Evolutionary conservation across 306 rosid genomes (phyloP).

Genomic region (Abrus precatorius): DNA sequence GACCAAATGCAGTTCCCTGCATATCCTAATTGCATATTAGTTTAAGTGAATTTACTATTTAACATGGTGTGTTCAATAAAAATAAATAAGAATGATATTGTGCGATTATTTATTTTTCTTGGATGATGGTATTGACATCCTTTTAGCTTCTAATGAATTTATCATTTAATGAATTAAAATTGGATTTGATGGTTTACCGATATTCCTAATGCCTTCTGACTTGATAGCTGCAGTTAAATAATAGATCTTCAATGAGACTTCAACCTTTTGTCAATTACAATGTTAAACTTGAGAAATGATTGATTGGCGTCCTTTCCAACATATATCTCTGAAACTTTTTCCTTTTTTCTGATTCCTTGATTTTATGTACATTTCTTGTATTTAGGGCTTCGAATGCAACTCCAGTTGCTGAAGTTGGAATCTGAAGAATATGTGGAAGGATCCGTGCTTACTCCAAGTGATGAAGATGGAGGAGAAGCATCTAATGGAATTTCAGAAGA

Average conservation of each 20-base stretch:
- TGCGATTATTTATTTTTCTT: neutral
- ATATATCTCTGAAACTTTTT: constrained; percentile 2
- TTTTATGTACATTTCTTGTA: constrained; percentile 5
- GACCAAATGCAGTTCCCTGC: neutral
- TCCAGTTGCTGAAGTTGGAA: constrained; percentile 35
- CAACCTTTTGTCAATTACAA: neutral
- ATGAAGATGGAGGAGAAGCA: constrained; percentile 13
- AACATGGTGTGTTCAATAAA: neutral
- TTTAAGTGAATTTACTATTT: neutral
- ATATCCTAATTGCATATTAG: neutral
- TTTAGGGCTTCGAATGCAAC: constrained; percentile 38
- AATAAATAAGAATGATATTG: neutral
- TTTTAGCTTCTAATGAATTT: neutral
- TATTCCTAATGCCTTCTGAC: neutral
- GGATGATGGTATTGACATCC: neutral
- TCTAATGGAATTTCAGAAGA: constrained; percentile 24
- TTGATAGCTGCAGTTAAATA: neutral
- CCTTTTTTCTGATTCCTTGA: constrained; percentile 7
- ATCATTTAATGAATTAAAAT: neutral
- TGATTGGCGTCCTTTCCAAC: constrained; percentile 3
- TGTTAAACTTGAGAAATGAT: neutral
- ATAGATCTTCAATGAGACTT: neutral
- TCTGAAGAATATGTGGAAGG: constrained; percentile 30
- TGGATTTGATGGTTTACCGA: neutral
- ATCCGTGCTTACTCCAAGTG: neutral